phyloP scores from a whole-genome alignment of 306 rosid species.

The Quercus variabilis region DNA sequence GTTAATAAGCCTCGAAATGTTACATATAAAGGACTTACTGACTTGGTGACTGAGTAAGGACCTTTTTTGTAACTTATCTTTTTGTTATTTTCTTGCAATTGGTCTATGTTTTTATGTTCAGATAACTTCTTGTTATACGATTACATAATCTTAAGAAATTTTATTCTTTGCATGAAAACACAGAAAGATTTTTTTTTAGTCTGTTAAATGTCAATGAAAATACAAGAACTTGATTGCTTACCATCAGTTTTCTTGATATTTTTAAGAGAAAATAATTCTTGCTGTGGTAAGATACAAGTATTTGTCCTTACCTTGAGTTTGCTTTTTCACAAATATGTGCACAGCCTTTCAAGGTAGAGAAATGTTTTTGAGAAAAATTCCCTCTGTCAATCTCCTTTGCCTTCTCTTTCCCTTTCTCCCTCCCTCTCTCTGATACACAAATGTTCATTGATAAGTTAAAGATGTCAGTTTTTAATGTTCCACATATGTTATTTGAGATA shows the following conservation, averaged over 20 bases:
- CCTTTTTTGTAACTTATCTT: not conserved
- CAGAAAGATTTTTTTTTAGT: not conserved
- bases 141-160: not conserved
- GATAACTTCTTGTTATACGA: not conserved
- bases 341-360: not conserved
- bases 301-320: not conserved
- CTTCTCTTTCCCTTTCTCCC: not conserved
- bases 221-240: not conserved
- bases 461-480: not conserved
- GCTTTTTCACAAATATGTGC: not conserved
- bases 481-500: not conserved
- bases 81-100: not conserved
- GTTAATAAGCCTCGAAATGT: constrained; percentile 84
- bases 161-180: not conserved
- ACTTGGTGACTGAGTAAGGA: constrained; percentile 98
- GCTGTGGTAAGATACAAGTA: not conserved
- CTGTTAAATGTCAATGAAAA: not conserved
- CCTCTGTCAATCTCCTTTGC: not conserved
- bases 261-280: not conserved
- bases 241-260: not conserved
- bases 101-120: not conserved
- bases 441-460: not conserved
- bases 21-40: constrained; percentile 85
- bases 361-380: not conserved
- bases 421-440: not conserved